A percentile compares a stretch with the other conserved stretches of the same genome.
These are phyloP conservation scores for Hibiscus tridactylites DNA, from an alignment of 345 rosid genomes.

Conservation along the genomic window DNA sequence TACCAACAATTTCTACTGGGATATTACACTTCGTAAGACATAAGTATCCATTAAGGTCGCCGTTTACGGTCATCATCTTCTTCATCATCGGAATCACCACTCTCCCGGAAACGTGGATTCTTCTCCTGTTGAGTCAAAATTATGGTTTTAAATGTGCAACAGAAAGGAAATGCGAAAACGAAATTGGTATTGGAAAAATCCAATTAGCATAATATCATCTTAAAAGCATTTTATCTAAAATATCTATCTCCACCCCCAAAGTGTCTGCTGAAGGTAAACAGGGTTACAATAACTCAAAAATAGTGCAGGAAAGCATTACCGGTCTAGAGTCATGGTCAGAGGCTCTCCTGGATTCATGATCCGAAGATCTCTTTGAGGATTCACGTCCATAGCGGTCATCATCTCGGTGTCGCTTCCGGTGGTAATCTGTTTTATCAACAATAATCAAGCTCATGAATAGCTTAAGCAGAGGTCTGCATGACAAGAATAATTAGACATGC, in stretches of 20 bases:
- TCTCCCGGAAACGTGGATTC: constrained; percentile 97
- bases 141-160: neutral
- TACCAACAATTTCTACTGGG: neutral
- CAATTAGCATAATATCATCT: neutral
- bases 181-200: neutral
- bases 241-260: neutral
- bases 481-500: neutral
- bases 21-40: neutral
- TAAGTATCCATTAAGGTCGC: constrained; percentile 23
- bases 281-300: neutral
- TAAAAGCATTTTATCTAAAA: neutral
- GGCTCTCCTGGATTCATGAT: constrained; percentile 57
- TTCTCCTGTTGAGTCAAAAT: constrained; percentile 57
- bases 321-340: constrained; percentile 62
- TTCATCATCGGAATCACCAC: constrained; percentile 89
- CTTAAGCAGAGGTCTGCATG: neutral
- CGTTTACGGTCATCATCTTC: constrained; percentile 71
- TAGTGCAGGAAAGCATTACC: constrained; percentile 24
- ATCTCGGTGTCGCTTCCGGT: constrained; percentile 73
- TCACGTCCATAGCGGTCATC: constrained; percentile 69
- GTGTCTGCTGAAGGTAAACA: neutral
- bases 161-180: neutral
- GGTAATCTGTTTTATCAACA: constrained; percentile 42
- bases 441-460: constrained; percentile 2
- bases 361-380: constrained; percentile 54